Base-by-base conservation (phyloP, 345 rosid species). In the Adansonia digitata region DNA sequence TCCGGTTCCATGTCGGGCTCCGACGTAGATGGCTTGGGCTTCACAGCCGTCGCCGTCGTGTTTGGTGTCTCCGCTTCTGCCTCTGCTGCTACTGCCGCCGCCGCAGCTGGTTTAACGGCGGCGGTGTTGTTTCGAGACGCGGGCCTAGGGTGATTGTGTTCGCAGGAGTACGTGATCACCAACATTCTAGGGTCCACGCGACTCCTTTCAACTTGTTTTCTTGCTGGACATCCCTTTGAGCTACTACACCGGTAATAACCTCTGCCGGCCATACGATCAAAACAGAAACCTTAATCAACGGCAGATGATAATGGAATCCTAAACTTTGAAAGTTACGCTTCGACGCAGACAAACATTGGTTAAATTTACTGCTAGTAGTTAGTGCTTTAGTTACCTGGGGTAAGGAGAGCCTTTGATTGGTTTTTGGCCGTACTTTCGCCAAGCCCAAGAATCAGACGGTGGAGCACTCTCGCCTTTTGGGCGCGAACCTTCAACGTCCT, bases 381-480 rank as follows among this genome's bases (percentile, higher is more conserved):
- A 31, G 34, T 43, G 13, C 4, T 37, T n/a, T 17, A 13, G 6
- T 15, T 69, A 91, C 97, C 97, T 90, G 20, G 99, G 99, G 77
- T 90, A 95, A 22, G 95, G 95, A 22, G 99, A 91, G 46, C 99
- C 97, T 75, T 93, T 95, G 89, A 95, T 91, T 80, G 99, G 99
- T 78, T 95, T 95, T 69, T 95, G 99, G 42, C 99, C 99, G 76
- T 95, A 95, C 78, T 95, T 95, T 77, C 99, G 79, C 99, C 99
- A 95, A 0, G 99, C 97, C 98, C 98, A 95, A 13, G 98, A 95
- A 82, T 95, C 99, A 0, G 97, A 84, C 60, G 99, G 99, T 13
- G 94, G 88, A 42, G 92, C 85, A 53, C 84, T 80, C 71, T 93
- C 99, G 0, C 98, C 94, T 76, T 89, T 95, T 56, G 84, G 75